These are phyloP conservation scores for Hysterangium stoloniferum DNA, from an alignment of 768 basidiomycete genomes.

Conservation along the genomic window DNA sequence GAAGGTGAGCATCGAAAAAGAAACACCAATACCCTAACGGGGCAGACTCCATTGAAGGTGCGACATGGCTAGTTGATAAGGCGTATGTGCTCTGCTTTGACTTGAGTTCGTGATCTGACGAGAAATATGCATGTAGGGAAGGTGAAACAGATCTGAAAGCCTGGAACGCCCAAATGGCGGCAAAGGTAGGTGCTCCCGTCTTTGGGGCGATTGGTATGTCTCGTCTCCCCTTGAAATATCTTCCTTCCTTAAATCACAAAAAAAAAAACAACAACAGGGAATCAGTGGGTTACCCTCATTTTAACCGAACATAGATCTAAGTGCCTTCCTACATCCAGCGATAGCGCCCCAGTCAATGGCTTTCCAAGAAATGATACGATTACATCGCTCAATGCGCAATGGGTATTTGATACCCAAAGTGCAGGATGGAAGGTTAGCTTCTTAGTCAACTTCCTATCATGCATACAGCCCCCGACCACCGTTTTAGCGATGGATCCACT, in stretches of 20 bases:
- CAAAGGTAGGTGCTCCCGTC: constrained; percentile 33
- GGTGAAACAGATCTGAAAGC: constrained; percentile 36
- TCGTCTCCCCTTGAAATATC: too few species aligned
- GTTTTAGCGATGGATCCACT: constrained; percentile 39
- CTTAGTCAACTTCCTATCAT: neutral
- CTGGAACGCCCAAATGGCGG: constrained; percentile 40
- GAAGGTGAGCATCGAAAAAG: constrained; percentile 33
- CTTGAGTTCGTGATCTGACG: neutral
- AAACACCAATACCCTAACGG: neutral
- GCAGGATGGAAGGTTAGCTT: constrained; percentile 39
- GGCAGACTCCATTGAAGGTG: constrained; percentile 25
- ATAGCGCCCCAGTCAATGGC: constrained; percentile 48
- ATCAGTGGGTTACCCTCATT: constrained; percentile 33
- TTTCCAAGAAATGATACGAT: constrained; percentile 45
- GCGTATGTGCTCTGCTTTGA: constrained; percentile 23
- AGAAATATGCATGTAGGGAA: constrained; percentile 23
- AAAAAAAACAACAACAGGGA: constrained; percentile 18
- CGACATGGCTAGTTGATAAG: constrained; percentile 42
- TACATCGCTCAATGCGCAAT: constrained; percentile 33
- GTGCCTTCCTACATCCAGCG: constrained; percentile 27
- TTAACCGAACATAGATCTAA: neutral
- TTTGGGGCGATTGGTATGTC: constrained; percentile 42
- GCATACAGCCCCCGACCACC: neutral
- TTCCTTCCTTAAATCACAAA: too few species aligned
- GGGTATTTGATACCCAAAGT: constrained; percentile 48